Conservation (phyloP, 192 early-diverging fungal species). For the Funneliformis mosseae region DNA sequence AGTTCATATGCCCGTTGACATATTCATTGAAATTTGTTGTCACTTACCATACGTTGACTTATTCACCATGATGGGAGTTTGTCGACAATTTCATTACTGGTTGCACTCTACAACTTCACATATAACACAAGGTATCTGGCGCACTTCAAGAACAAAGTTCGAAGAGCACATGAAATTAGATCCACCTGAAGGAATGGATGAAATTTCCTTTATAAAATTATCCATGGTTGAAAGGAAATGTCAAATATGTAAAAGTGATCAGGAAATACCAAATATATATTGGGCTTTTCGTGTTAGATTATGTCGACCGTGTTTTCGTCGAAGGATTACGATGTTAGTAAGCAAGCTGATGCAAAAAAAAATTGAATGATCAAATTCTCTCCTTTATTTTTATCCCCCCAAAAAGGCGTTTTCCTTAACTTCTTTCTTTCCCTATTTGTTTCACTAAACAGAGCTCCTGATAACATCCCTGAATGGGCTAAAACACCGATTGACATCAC, state of each 20-base stretch:
- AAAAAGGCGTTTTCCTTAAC: too few relatives aligned
- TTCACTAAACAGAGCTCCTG: neutral
- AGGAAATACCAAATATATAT: neutral
- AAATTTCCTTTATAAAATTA: slow-evolving; percentile 5
- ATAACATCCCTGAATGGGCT: too few relatives aligned
- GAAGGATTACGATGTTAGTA: neutral
- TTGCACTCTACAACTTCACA: neutral
- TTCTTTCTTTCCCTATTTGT: too few relatives aligned
- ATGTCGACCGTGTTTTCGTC: neutral
- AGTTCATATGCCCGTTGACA: neutral
- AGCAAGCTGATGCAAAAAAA: too few relatives aligned
- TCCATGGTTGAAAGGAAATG: slow-evolving; percentile 6
- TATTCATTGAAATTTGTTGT: slow-evolving; percentile 4
- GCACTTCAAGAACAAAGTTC: neutral
- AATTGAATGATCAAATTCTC: neutral
- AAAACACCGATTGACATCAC: neutral
- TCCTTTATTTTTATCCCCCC: neutral
- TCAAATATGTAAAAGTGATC: slow-evolving; percentile 13
- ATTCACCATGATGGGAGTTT: neutral
- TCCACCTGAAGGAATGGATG: slow-evolving; percentile 17
- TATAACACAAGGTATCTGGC: slow-evolving; percentile 3
- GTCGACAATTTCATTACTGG: slow-evolving; percentile 16
- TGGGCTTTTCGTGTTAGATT: slow-evolving; percentile 17
- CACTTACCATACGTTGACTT: neutral
- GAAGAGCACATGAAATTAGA: neutral